These are phyloP conservation scores for Gracilaria vermiculophylla DNA, from an alignment of 23 red algal genomes.

Conservation along the genomic window DNA sequence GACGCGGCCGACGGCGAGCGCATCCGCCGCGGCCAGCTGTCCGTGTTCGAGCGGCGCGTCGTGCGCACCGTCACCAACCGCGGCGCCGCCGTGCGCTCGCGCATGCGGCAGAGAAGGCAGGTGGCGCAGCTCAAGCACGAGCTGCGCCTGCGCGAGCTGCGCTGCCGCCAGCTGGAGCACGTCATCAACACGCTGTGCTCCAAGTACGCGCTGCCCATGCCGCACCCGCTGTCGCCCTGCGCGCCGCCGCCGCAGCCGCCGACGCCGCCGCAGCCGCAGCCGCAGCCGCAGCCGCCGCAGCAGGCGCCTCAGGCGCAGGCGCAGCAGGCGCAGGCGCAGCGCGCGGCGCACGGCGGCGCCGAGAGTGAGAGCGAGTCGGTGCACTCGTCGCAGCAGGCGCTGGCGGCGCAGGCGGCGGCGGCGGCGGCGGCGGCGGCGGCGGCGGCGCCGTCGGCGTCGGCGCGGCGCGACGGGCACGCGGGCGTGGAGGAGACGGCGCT, in stretches of 20 bases:
- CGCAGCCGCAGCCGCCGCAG: neutral
- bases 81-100: constrained; percentile 54
- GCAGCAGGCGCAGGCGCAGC: neutral
- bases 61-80: constrained; percentile 66
- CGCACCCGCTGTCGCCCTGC: neutral
- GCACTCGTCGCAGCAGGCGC: neutral
- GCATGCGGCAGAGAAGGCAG: constrained; percentile 49
- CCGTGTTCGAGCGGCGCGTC: constrained; percentile 48
- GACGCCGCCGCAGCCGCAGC: neutral
- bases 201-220: constrained; percentile 44
- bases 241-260: neutral
- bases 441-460: neutral
- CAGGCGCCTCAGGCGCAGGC: neutral
- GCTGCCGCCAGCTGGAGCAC: constrained; percentile 16
- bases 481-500: neutral
- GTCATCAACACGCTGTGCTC: constrained; percentile 15
- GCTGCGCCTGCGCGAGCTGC: constrained; percentile 15
- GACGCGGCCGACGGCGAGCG: constrained; percentile 10
- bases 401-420: too few species aligned
- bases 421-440: neutral
- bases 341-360: neutral
- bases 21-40: constrained; percentile 56
- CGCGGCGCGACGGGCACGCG: neutral
- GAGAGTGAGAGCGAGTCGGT: constrained; percentile 6
- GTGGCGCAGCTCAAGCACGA: constrained; percentile 55